phyloP scores from a whole-genome alignment of 129 eudicot species.

The Ambrosia trifida region DNA sequence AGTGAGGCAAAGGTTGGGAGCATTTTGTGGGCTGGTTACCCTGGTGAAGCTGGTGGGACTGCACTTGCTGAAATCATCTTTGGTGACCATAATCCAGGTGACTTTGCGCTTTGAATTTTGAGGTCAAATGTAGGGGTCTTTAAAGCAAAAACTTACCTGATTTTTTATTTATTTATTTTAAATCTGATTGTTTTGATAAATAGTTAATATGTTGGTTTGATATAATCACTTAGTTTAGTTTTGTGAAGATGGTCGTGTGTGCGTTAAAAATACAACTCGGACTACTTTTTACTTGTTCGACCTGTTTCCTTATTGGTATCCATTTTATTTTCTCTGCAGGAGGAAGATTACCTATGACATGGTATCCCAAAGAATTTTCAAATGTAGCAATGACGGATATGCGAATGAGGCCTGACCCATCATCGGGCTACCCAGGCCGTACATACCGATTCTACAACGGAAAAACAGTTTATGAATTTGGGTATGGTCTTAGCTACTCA shows the following conservation, averaged over 20 bases:
- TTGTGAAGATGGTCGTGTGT: too few species aligned
- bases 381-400: conserved; percentile 68
- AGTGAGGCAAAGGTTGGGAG: conserved; percentile 50
- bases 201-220: neutral
- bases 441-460: conserved; percentile 67
- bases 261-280: too few species aligned
- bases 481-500: conserved; percentile 70
- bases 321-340: conserved; percentile 36
- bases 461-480: conserved; percentile 53
- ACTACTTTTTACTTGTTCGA: neutral
- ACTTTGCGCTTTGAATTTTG: conserved; percentile 19
- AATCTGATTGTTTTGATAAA: neutral
- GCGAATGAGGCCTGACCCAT: conserved; percentile 70
- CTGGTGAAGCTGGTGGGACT: conserved; percentile 66
- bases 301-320: neutral
- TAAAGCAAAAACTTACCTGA: too few species aligned
- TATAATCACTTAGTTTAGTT: neutral
- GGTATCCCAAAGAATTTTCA: conserved; percentile 65
- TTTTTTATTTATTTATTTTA: too few species aligned
- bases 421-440: conserved; percentile 67
- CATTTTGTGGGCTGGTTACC: conserved; percentile 80
- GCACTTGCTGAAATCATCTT: conserved; percentile 68
- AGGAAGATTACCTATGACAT: conserved; percentile 68
- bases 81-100: conserved; percentile 79
- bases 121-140: neutral